phyloP scores from a whole-genome alignment of 148 eudicot species.

The Persicaria maculosa region DNA sequence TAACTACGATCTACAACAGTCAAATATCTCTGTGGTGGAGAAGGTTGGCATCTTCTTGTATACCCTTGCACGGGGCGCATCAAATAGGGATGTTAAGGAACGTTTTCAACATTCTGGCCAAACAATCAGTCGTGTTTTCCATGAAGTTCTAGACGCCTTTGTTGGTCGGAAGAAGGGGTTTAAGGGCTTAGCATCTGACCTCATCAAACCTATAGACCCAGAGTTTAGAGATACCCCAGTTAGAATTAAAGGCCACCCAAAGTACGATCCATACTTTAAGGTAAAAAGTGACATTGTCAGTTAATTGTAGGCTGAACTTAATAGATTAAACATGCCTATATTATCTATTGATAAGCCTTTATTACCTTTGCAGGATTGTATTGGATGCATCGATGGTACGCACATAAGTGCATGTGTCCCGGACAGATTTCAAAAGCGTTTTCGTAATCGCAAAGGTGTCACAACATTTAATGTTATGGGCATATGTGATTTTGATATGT shows the following conservation, averaged over 20 bases:
- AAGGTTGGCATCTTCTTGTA: not conserved
- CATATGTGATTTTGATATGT: constrained; percentile 1
- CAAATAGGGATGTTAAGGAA: constrained; percentile 4
- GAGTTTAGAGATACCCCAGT: not conserved
- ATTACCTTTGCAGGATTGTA: not conserved
- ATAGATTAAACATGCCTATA: too few relatives aligned
- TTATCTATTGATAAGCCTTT: too few relatives aligned
- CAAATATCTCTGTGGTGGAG: not conserved
- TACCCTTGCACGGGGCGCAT: not conserved
- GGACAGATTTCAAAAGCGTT: not conserved
- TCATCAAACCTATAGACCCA: not conserved
- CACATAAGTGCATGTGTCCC: not conserved
- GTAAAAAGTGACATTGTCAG: not conserved
- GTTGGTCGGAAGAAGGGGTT: not conserved
- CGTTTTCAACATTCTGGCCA: not conserved
- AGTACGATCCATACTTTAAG: not conserved
- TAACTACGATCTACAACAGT: not conserved
- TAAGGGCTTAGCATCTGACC: not conserved
- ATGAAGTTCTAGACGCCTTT: not conserved
- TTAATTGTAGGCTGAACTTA: too few relatives aligned
- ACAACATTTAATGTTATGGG: not conserved
- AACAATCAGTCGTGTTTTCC: too few relatives aligned
- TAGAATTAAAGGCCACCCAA: not conserved
- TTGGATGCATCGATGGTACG: not conserved
- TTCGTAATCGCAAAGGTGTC: not conserved